Base-by-base conservation (phyloP, 2,329 filamentous ascomycete species). In the Macrophomina pseudophaseolina region DNA sequence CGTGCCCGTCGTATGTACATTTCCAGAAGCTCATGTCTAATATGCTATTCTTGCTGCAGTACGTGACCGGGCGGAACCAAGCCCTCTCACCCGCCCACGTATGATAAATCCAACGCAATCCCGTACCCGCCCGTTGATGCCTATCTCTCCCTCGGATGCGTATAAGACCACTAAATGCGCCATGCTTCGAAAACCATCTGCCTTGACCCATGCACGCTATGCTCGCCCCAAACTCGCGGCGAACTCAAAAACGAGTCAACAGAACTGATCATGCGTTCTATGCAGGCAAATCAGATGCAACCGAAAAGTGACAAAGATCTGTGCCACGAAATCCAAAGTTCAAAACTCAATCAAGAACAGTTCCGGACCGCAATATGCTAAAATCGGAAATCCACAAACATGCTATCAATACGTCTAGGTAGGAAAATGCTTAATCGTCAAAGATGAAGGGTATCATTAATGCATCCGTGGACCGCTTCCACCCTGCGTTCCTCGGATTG, bases 351-450 rank as follows among this genome's bases (percentile, higher is more conserved):
- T 35, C 14, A 14, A 35, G 40, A 14, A 48, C 32, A 11, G 32
- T 40, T 11, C 58, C 6, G n/a, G 58, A 40, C 58, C 42, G 42
- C 44, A 35, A 49, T 23, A 23, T 49, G 30, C 58, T 28, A 38
- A 49, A 38, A 49, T 49, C 58, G 49, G 46, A 49, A 18, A 49
- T 16, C n/a, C 30, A 23, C 18, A 35, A 60, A 60, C 9, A 65
- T 65, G 63, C 63, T 30, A 58, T 65, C 38, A 35, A 32, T 53
- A 40, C 32, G 35, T 65, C 63, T 65, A 65, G 28, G 56, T 56
- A 5, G 52, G 51, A 49, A 49, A 48, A 48, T 56, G 40, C 40
- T 65, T n/a, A 60, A 49, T 23, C 42, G 11, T 56, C 33, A 40
- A 48, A 65, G 53, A 6, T 40, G 63, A 49, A 62, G 63, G 63